Conservation (phyloP, 495 filamentous ascomycete species). For the Neurospora cerealis region DNA sequence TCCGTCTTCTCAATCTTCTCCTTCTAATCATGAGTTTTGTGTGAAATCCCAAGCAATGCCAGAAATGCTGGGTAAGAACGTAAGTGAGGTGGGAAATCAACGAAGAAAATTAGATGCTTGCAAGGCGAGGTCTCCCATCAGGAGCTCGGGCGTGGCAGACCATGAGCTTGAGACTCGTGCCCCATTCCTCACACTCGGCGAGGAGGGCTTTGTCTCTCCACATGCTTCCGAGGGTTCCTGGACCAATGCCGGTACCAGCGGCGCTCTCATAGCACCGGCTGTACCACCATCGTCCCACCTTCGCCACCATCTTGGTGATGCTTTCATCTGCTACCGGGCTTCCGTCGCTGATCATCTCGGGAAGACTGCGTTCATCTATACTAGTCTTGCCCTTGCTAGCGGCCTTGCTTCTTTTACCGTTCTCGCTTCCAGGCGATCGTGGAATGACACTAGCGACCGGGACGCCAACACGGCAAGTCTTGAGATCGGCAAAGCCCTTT, state of each 20-base stretch:
- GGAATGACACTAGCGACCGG: conserved; percentile 69
- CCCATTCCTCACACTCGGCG: conserved; percentile 74
- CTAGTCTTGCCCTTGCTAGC: conserved; percentile 15
- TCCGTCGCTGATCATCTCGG: conserved; percentile 60
- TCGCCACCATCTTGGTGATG: conserved; percentile 84
- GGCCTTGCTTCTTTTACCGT: conserved; percentile 5
- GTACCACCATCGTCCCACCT: conserved; percentile 96
- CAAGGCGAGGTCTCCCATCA: conserved; percentile 28
- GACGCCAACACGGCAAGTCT: conserved; percentile 79
- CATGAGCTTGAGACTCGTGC: conserved; percentile 79
- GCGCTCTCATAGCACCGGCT: conserved; percentile 74
- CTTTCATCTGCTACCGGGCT: conserved; percentile 57
- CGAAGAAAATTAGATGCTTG: conserved; percentile 29
- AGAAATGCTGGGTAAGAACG: neutral
- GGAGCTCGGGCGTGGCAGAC: conserved; percentile 71
- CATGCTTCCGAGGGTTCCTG: conserved; percentile 51
- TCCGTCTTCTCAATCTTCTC: neutral
- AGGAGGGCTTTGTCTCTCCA: conserved; percentile 71
- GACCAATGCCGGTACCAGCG: conserved; percentile 41
- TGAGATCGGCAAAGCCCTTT: conserved; percentile 74
- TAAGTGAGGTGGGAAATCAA: neutral
- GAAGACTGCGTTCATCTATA: conserved; percentile 48
- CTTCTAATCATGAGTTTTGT: neutral
- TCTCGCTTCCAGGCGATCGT: conserved; percentile 19
- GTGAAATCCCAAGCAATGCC: neutral